Percentiles rank a stretch among this genome's conserved stretches.
These are phyloP conservation scores for Penicillium sumatraense DNA, from an alignment of 2,329 filamentous ascomycete species.

Conservation along the genomic window DNA sequence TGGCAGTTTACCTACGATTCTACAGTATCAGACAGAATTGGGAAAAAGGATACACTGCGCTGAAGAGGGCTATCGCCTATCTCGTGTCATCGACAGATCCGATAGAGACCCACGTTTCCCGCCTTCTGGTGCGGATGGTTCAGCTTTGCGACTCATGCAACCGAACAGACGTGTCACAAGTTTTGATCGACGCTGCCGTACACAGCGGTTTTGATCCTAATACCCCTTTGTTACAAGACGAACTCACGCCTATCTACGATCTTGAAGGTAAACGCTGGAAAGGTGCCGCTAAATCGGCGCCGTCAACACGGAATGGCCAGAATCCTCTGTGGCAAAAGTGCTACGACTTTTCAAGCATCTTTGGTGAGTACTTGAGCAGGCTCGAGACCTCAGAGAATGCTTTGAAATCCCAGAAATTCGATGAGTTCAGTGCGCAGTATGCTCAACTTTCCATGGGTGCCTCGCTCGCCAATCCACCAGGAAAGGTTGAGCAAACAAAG, in stretches of 20 bases:
- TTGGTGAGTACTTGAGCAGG: constrained; percentile 33
- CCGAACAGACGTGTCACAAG: constrained; percentile 33
- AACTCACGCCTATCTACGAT: constrained; percentile 31
- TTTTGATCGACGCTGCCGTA: constrained; percentile 41
- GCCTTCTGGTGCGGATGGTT: constrained; percentile 45
- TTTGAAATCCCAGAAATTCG: constrained; percentile 18
- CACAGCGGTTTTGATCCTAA: constrained; percentile 40
- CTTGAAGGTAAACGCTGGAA: constrained; percentile 34
- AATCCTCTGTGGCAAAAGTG: constrained; percentile 37
- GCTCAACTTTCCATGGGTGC: constrained; percentile 30
- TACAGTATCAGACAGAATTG: constrained; percentile 43
- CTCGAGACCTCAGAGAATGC: constrained; percentile 21
- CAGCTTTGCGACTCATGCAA: constrained; percentile 43
- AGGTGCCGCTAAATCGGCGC: constrained; percentile 25
- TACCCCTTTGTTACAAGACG: constrained; percentile 31
- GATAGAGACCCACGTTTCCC: constrained; percentile 31
- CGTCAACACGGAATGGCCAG: constrained; percentile 20
- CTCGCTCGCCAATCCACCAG: constrained; percentile 19
- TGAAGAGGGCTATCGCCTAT: constrained; percentile 41
- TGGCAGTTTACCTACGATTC: constrained; percentile 44
- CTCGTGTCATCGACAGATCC: constrained; percentile 41
- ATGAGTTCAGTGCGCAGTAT: constrained; percentile 29
- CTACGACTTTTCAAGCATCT: constrained; percentile 36
- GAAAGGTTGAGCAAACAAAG: not conserved
- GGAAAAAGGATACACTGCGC: constrained; percentile 37